These are phyloP conservation scores for Spizellomyces sp. DNA, from an alignment of 192 early-diverging fungal genomes.

Conservation along the genomic window DNA sequence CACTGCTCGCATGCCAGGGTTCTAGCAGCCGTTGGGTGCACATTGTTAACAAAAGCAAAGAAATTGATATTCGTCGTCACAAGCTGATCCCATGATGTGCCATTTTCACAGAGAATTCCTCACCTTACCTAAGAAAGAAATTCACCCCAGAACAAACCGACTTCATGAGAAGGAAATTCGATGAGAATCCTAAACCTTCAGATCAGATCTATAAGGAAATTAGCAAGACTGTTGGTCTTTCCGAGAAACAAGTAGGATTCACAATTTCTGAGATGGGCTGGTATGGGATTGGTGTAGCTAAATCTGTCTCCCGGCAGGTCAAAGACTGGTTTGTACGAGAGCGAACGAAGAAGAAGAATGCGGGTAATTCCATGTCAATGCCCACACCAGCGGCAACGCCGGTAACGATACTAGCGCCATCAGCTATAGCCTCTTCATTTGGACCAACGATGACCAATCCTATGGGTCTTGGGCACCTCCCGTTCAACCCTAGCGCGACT, in stretches of 20 bases:
- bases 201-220: slow-evolving; percentile 4
- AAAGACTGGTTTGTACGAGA: slow-evolving; percentile 20
- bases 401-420: not conserved
- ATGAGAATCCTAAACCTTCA: not conserved
- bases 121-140: not conserved
- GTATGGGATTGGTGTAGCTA: not conserved
- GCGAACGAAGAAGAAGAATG: slow-evolving; percentile 4
- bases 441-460: no score
- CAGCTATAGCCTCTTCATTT: no score
- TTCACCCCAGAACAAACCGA: slow-evolving; percentile 24
- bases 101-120: no score
- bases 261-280: not conserved
- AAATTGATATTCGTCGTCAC: no score
- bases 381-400: not conserved
- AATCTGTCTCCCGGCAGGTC: slow-evolving; percentile 5
- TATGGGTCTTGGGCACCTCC: no score
- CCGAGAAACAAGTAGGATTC: slow-evolving; percentile 17
- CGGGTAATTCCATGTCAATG: not conserved
- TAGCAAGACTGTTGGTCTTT: not conserved
- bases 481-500: no score
- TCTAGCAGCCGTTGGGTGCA: no score
- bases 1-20: no score
- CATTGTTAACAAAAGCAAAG: no score
- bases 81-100: no score
- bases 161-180: slow-evolving; percentile 1